Evolutionary conservation across 768 basidiomycete genomes (phyloP).

Genomic region (Rhizopogon vulgaris): DNA sequence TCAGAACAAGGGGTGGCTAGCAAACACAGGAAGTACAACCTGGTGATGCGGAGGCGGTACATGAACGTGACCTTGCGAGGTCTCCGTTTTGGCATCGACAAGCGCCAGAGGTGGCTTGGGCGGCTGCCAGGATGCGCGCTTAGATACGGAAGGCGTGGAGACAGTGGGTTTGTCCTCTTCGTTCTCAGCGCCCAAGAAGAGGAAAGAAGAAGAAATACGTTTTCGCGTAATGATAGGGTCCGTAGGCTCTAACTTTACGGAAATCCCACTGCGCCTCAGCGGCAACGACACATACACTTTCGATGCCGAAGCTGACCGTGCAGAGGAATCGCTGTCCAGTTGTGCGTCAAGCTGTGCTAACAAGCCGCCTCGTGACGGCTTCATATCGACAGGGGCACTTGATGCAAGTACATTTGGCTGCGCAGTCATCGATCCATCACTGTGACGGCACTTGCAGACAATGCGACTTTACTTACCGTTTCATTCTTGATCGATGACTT

Average conservation of each 20-base stretch:
- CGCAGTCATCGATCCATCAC: neutral
- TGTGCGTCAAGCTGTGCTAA: conserved; percentile 4
- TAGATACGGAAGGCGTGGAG: conserved; percentile 2
- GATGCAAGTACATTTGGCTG: conserved; percentile 1
- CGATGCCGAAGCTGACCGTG: neutral
- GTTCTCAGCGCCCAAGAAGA: conserved; percentile 8
- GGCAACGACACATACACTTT: neutral
- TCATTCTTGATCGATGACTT: neutral
- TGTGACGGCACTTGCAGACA: neutral
- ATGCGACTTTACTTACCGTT: neutral
- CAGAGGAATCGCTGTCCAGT: neutral
- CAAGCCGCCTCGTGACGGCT: neutral
- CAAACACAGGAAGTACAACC: neutral
- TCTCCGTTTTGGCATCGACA: conserved; percentile 13
- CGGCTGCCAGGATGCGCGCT: conserved; percentile 20
- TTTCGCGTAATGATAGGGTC: conserved; percentile 32
- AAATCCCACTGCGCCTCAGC: neutral
- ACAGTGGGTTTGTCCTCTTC: neutral
- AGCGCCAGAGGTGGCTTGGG: conserved; percentile 21
- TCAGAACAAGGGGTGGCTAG: neutral
- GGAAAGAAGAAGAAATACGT: conserved; percentile 27
- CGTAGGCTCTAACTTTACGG: conserved; percentile 24
- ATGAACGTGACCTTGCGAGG: neutral
- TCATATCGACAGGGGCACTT: neutral
- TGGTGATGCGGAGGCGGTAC: neutral